Evolutionary conservation across 2,329 filamentous ascomycete species (phyloP), one percentile per base, ranked within the genome.

Genomic region (Elsinoe batatas): DNA sequence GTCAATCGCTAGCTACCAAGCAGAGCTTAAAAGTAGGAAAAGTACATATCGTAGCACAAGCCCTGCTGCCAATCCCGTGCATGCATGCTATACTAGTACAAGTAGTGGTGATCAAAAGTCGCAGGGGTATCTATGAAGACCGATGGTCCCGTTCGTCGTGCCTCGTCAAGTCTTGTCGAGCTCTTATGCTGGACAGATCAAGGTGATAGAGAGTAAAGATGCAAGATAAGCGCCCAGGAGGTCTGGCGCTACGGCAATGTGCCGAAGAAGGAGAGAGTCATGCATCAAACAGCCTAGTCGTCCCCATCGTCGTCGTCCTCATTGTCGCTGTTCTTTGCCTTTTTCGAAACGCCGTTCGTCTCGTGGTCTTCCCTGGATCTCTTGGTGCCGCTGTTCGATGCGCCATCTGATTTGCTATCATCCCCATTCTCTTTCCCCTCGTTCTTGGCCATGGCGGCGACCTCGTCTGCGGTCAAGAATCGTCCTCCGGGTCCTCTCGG

Each of bases 401-500:
- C 53, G 32, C 22, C 42, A 18, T 55, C 42, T 22, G 44, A 46
- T 10, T 43, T 37, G 11, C 18, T 38, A 12, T 40, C 36, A 13
- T 20, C 62, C 35, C 70, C 71, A 20, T 65, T 67, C 17, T 57
- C 62, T 46, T 62, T 65, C 53, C 65, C 65, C 64, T 80, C 80
- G 47, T 77, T 79, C 63, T 82, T 81, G 66, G 95, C 91, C 76
- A 95, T 90, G 51, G 87, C 85, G 5, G 90, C 89, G 3, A 96
- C 91, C 69, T 98, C 93, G 57, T 97, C 93, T 1, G 93, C 91
- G 0, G 93, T 98, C 69, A 98, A 74, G 77, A 98, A 98, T 20
- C 93, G 85, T 18, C 93, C 93, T 54, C 93, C 93, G 0, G 93
- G 93, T 13, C 93, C 93, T 68, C 93, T 83, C 26, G 93, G 93